A percentile compares a stretch with the other conserved stretches of the same genome.
phyloP scores from a whole-genome alignment of 2,329 filamentous ascomycete species.

The Aspergillus felis region DNA sequence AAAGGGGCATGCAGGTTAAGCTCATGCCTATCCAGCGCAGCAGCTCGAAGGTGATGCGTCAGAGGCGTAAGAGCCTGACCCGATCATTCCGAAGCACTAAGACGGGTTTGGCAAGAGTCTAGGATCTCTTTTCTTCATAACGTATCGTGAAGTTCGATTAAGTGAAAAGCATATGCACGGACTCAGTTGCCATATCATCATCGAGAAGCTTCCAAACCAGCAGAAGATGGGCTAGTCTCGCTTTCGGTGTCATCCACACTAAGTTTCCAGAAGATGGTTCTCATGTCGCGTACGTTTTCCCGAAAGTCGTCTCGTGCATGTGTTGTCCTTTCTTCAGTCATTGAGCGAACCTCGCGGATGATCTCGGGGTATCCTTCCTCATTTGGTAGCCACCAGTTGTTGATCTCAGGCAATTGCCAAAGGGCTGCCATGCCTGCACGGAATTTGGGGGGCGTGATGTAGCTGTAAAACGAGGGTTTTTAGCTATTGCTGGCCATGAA shows the following conservation, averaged over 20 bases:
- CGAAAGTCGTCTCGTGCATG: slow-evolving; percentile 49
- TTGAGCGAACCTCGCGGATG: slow-evolving; percentile 71
- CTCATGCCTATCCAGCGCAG: not conserved
- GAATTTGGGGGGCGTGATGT: slow-evolving; percentile 73
- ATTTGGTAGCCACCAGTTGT: slow-evolving; percentile 85
- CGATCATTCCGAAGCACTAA: not conserved
- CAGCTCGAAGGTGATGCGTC: not conserved
- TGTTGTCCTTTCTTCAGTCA: slow-evolving; percentile 72
- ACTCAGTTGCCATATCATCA: not conserved
- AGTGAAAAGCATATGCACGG: not conserved
- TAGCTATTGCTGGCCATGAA: not conserved
- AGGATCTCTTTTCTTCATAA: not conserved
- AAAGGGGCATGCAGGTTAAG: not conserved
- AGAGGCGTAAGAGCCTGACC: not conserved
- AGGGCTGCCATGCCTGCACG: slow-evolving; percentile 71
- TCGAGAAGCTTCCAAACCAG: slow-evolving; percentile 4
- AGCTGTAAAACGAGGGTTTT: slow-evolving; percentile 50
- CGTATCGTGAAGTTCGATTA: not conserved
- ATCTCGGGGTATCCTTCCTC: slow-evolving; percentile 71
- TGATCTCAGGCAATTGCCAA: slow-evolving; percentile 68
- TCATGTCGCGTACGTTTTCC: slow-evolving; percentile 70
- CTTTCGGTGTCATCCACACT: slow-evolving; percentile 47
- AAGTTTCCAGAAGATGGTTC: slow-evolving; percentile 65
- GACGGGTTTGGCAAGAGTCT: not conserved
- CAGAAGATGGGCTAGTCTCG: slow-evolving; percentile 24